Base-by-base conservation (phyloP, 2,329 filamentous ascomycete species). In the Colletotrichum somersetense region DNA sequence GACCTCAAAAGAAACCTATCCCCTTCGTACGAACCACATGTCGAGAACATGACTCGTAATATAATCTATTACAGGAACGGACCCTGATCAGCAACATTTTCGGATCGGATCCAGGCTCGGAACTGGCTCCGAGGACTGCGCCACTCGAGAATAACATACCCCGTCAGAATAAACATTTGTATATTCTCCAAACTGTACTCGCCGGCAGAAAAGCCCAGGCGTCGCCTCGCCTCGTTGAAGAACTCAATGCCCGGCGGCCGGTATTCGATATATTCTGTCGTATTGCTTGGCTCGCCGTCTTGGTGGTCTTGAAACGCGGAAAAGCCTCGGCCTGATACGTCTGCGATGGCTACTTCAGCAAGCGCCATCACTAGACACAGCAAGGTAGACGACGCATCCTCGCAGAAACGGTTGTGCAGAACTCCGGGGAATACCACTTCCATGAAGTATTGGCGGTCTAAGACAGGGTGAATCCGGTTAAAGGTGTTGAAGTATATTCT, bases 201-300 rank as follows among this genome's bases (percentile, higher is more conserved):
- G 1, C 86, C 86, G 65, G 87, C 76, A 12, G 86, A 83, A 76
- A 90, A 90, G 0, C 89, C 89, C 76, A 91, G 83, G n/a, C 88
- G 83, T 70, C 85, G 85, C 62, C 89, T 83, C 20, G 89, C 89
- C 78, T 91, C 89, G 73, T 91, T 91, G 79, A 91, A 91, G 46
- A 90, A 83, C 1, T 83, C 83, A 3, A 91, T 77, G 0, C 89
- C 89, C 0, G 89, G 89, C 2, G 89, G 89, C 23, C 81, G 81
- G 18, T 83, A 81, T 2, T 78, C 75, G 2, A 84, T 83, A 1
- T 52, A 38, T 2, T 63, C 50, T 42, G 50, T 86, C 82, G 63
- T 83, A 7, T 33, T 26, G 50, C 30, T 23, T 11, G 38, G 26
- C 23, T 56, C 50, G 79, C 7, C 79, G n/a, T 26, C 12, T 40